These are phyloP conservation scores for Stropharia rugosoannulata DNA, from an alignment of 768 basidiomycete genomes.

Conservation along the genomic window DNA sequence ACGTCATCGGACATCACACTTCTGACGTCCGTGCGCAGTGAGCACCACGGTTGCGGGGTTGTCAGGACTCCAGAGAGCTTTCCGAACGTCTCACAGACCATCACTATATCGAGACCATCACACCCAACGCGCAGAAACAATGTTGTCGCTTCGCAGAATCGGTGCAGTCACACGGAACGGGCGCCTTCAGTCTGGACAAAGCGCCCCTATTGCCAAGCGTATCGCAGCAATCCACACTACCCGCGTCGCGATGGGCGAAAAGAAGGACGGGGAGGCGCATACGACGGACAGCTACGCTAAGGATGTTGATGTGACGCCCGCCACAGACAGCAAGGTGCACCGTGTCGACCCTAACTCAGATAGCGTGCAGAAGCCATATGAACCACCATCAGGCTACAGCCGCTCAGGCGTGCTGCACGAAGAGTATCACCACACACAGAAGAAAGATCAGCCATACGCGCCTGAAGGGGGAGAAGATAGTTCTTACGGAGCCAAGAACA, in stretches of 20 bases:
- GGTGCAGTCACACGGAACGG: too few relatives aligned
- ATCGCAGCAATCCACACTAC: constrained; percentile 4
- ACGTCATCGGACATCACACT: too few relatives aligned
- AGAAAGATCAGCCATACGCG: constrained; percentile 29
- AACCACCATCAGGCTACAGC: constrained; percentile 49
- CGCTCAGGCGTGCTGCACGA: constrained; percentile 37
- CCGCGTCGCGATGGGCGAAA: not conserved
- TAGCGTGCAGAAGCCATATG: constrained; percentile 36
- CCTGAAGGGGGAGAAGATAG: constrained; percentile 29
- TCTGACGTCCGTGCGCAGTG: too few relatives aligned
- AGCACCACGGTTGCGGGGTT: too few relatives aligned
- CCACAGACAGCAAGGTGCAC: constrained; percentile 15
- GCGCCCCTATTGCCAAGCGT: not conserved
- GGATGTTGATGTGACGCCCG: constrained; percentile 18
- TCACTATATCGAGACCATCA: too few relatives aligned
- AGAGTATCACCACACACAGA: constrained; percentile 29
- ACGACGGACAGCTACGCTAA: constrained; percentile 20
- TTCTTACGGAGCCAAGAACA: constrained; percentile 25
- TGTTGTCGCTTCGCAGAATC: too few relatives aligned
- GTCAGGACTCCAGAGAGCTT: too few relatives aligned
- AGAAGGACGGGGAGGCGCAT: constrained; percentile 8
- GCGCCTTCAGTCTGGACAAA: too few relatives aligned
- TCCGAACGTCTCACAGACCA: too few relatives aligned
- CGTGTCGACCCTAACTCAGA: constrained; percentile 19
- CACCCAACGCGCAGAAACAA: too few relatives aligned